Conservation (phyloP, 192 early-diverging fungal genomes). For the Coemansia sp. region DNA sequence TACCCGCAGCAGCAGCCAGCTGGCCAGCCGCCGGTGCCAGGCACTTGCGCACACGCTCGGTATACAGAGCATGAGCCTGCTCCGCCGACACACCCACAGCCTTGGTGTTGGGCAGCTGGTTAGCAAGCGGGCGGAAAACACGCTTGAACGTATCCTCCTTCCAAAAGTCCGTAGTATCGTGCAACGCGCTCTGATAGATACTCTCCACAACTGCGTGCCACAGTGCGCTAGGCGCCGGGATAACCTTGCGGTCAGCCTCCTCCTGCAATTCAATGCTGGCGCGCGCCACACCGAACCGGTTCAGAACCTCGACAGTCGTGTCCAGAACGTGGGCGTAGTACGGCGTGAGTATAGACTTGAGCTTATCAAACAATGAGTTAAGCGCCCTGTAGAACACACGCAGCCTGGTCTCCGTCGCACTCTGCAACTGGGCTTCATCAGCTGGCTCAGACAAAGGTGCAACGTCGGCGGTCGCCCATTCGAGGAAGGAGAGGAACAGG, state of each 20-base stretch:
- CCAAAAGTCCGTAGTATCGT: slow-evolving; percentile 73
- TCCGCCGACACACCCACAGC: slow-evolving; percentile 2
- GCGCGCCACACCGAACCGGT: slow-evolving; percentile 49
- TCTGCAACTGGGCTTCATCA: slow-evolving; percentile 37
- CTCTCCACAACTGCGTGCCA: slow-evolving; percentile 77
- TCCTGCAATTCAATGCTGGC: slow-evolving; percentile 49
- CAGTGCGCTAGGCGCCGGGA: slow-evolving; percentile 59
- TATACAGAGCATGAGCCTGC: slow-evolving; percentile 44
- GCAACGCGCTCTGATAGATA: slow-evolving; percentile 65
- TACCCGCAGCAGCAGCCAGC: slow-evolving; percentile 74
- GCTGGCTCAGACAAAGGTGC: slow-evolving; percentile 19
- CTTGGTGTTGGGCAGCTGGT: slow-evolving; percentile 72
- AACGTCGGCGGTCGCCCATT: slow-evolving; percentile 43
- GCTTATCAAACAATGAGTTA: slow-evolving; percentile 40
- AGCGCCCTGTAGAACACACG: slow-evolving; percentile 48
- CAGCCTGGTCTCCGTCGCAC: slow-evolving; percentile 32
- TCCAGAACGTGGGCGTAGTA: slow-evolving; percentile 81
- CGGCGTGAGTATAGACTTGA: slow-evolving; percentile 72
- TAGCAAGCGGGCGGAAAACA: slow-evolving; percentile 68
- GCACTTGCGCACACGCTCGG: slow-evolving; percentile 60
- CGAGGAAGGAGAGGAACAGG: slow-evolving; percentile 81
- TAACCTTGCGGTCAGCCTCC: slow-evolving; percentile 39
- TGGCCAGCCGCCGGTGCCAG: slow-evolving; percentile 81
- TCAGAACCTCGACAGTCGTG: slow-evolving; percentile 61
- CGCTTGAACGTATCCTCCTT: slow-evolving; percentile 76